Base-by-base conservation (phyloP, 306 rosid genomes). In the Astragalus glycyphyllos region DNA sequence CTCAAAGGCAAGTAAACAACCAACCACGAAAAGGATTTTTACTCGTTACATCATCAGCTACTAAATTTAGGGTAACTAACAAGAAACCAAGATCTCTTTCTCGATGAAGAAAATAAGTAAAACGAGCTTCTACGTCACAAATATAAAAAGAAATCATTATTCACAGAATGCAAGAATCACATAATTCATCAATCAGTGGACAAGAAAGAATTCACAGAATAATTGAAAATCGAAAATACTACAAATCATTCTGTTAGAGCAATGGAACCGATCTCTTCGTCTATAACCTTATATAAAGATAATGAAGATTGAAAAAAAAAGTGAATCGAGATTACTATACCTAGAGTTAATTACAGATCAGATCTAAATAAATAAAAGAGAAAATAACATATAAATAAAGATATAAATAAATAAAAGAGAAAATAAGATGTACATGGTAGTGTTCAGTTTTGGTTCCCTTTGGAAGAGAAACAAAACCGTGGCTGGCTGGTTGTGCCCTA, bases 71-170 rank as follows among this genome's bases (percentile, higher is more conserved):
- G 8, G 10, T 5, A 53, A 65, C 47, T 2, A 53, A 65, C 11
- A 56, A 65, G 12, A 66, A 50, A 50, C 15, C 50, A 11, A 50
- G 73, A 66, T 57, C 26, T 68, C 16, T 9, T 35, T 4, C 8
- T 35, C 11, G 4, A 11, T 5, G 31, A 20, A 69, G 14, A 42
- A n/a, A 61, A 69, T 4, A 70, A 23, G 23, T 53, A 44, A 10
- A 55, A 49, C 13, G 14, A 62, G 55, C 16, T 40, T 63, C 37
- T 3, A 38, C n/a, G 17, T 4, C n/a, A n/a, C n/a, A 38, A 8
- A 38, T 6, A 6, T 6, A 9, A 38, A 38, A 0, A 35, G 40
- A 6, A 59, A 0, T 5, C 10, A 6, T 31, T n/a, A 6, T 48
- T 48, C 50, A 38, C 11, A 48, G 31, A 40, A 71, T 11, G 32